Percentiles rank a stretch among this genome's conserved stretches.
Evolutionary conservation across 345 rosid genomes (phyloP).

Genomic region (Moringa oleifera): DNA sequence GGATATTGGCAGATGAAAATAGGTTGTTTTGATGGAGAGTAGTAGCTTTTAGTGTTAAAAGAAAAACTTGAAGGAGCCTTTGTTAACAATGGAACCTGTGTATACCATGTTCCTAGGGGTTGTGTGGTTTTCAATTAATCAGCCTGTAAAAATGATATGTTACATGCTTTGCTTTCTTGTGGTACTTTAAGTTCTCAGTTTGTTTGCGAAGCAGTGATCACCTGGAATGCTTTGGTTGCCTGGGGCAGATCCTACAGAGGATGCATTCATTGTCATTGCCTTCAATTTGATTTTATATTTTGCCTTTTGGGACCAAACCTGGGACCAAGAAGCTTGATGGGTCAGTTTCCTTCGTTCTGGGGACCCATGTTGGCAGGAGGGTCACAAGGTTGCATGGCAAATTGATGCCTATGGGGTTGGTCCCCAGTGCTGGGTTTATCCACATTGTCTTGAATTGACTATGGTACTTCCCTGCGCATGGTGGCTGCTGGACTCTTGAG

Average conservation of each 20-base stretch:
- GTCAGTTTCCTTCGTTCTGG: neutral
- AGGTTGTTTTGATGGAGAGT: neutral
- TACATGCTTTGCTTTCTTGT: slow-evolving; percentile 5
- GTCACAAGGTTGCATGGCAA: neutral
- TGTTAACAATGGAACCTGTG: slow-evolving; percentile 25
- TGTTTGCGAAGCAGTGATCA: neutral
- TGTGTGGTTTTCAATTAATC: slow-evolving; percentile 14
- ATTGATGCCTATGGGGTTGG: neutral
- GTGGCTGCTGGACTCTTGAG: too few relatives aligned
- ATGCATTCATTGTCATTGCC: neutral
- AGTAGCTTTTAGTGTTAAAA: slow-evolving; percentile 1
- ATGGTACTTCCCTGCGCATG: too few relatives aligned
- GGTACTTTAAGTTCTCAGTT: slow-evolving; percentile 4
- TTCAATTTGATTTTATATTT: neutral
- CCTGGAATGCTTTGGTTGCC: slow-evolving; percentile 1
- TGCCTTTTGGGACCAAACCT: neutral
- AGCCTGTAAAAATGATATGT: slow-evolving; percentile 15
- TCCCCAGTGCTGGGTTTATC: slow-evolving; percentile 3
- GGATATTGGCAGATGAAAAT: slow-evolving; percentile 7
- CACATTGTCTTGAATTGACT: too few relatives aligned
- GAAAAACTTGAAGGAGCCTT: too few relatives aligned
- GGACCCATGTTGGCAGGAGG: neutral
- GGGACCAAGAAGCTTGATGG: too few relatives aligned
- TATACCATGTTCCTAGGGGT: slow-evolving; percentile 18
- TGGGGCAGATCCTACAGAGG: neutral